Evolutionary conservation across 768 basidiomycete species (phyloP), one percentile per base, ranked within the genome.

Genomic region (Boletus sensibilis): DNA sequence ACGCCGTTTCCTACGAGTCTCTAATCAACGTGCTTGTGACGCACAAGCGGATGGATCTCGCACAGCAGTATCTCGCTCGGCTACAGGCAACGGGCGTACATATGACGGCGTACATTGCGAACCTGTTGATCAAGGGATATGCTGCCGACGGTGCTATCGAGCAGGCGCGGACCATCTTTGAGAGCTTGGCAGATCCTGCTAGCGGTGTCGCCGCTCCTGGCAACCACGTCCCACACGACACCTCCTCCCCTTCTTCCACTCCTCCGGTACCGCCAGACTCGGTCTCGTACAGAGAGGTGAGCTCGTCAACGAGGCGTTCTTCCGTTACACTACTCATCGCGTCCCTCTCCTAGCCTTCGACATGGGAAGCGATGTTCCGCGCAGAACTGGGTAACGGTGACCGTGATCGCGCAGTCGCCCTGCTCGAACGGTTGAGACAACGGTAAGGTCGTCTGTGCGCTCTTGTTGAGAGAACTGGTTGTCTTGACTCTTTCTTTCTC

Each of bases 81-180:
- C 84, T 98, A 76, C 75, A 73, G 23, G 63, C 72, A 1, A 76
- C 80, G 7, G 84, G 84, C 33, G 83, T 94, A 9, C 88, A 90
- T 64, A 88, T 94, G 84, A 98, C 95, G 2, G 94, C 96, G 7
- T 99, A 99, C 72, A 90, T 98, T 61, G 90, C 88, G 27, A 98
- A 98, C 75, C 33, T 68, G 34, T 38, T 74, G 51, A 79, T 84
- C 68, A 79, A 82, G 64, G 87, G 83, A 4, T 82, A 85, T 63
- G 79, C 94, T 0, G 81, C 85, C 27, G 79, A 78, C 1, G 87
- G 87, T 18, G 77, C 88, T 40, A 76, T 98, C 52, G 85, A 83
- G 16, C 76, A 82, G 52, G 87, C 96, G 1, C 79, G 95, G 37
- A 72, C 69, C 34, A 74, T 95, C 53, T 99, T 99, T 71, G 92